A percentile compares a stretch with the other conserved stretches of the same genome.
phyloP scores from a whole-genome alignment of 768 basidiomycete species.

The Cytidiella melzeri region DNA sequence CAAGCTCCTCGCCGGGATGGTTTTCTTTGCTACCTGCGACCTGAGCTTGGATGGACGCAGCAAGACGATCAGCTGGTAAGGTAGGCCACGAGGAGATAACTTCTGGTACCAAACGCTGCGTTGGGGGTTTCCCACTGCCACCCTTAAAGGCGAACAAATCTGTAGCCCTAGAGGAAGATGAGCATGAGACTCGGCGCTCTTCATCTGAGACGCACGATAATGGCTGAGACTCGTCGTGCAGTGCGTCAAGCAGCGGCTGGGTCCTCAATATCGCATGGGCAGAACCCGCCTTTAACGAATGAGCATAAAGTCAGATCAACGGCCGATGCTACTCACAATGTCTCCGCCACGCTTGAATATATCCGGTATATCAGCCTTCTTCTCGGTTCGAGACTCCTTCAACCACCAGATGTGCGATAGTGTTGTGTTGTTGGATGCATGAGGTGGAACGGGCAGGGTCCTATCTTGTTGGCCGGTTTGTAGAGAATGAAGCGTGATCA shows the following conservation, averaged over 20 bases:
- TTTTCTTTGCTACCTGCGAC: slow-evolving; percentile 25
- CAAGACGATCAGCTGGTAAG: slow-evolving; percentile 44
- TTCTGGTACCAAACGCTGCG: slow-evolving; percentile 44
- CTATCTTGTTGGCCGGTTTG: slow-evolving; percentile 65
- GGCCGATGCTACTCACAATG: slow-evolving; percentile 40
- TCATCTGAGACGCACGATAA: slow-evolving; percentile 46
- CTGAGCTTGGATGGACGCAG: slow-evolving; percentile 55
- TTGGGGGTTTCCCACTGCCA: slow-evolving; percentile 38
- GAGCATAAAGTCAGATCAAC: background rate
- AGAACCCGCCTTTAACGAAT: slow-evolving; percentile 60
- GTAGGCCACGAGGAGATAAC: slow-evolving; percentile 67
- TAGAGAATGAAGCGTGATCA: slow-evolving; percentile 66
- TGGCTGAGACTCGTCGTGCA: slow-evolving; percentile 61
- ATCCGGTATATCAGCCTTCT: slow-evolving; percentile 53
- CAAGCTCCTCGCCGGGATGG: slow-evolving; percentile 28
- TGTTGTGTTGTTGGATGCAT: slow-evolving; percentile 11
- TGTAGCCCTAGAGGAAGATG: slow-evolving; percentile 45
- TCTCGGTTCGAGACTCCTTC: slow-evolving; percentile 36
- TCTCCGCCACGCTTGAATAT: slow-evolving; percentile 64
- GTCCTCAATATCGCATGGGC: slow-evolving; percentile 63
- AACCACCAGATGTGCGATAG: slow-evolving; percentile 74
- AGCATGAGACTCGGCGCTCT: background rate
- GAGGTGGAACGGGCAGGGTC: slow-evolving; percentile 33
- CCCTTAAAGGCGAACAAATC: slow-evolving; percentile 81
- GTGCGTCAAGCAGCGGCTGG: slow-evolving; percentile 65